Base-by-base conservation (phyloP, 805 yeast genomes). In the Saturnispora ahearnii region DNA sequence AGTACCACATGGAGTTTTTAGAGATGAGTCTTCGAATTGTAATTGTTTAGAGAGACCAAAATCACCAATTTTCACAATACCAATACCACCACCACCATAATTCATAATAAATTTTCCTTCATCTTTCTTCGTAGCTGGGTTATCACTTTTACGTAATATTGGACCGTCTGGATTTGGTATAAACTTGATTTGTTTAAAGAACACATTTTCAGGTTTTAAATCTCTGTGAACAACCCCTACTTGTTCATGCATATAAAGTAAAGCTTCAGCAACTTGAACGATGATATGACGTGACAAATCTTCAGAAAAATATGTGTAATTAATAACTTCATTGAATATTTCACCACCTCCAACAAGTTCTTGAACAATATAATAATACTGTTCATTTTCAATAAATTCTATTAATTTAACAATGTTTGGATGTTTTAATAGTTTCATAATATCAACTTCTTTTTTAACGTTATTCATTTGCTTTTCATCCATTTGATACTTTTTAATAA, bases 1-100 rank as follows among this genome's bases (percentile, higher is more conserved):
- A 1, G 99, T 93, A 46, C 99, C 99, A 69, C 99, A 93, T 0
- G 99, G 99, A 0, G 99, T 93, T 74, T 88, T 87, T 36, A 64
- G 49, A 22, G 97, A 87, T 12, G 38, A 22, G 3, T 41, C 44
- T 59, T 86, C 86, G 45, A 82, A 77, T 82, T 89, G 84, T 31
- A 91, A 81, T 62, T 89, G 87, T 66, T 93, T 93, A 3, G 96
- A 87, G 18, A 93, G 71, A 0, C 99, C 99, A 68, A 93, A 93
- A 66, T 93, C 99, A 1, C 98, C 98, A 47, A 93, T 71, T 65
- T 91, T 91, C 32, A 93, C 89, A 13, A 70, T 59, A 8, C 98
- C 99, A 57, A 93, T 84, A 12, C 90, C 87, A 49, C 96, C 99
- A 44, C 95, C 96, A 32, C 99, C 99, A 21, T 86, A 69, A 11